phyloP scores from a whole-genome alignment of 83 land plant species.

The Diphasiastrum complanatum region DNA sequence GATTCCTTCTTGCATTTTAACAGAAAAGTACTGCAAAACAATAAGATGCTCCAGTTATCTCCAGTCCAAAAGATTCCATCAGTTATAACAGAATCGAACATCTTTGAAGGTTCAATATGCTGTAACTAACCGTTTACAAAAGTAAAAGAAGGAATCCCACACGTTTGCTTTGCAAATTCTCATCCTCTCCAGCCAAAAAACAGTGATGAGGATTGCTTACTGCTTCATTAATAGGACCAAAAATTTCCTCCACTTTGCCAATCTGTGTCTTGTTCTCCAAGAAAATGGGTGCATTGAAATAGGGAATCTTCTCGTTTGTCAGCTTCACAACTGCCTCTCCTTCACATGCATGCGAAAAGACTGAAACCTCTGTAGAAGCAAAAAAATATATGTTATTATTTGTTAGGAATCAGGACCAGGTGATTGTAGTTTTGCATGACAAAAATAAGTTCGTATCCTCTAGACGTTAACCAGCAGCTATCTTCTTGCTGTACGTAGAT shows the following conservation, averaged over 20 bases:
- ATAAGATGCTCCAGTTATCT: neutral
- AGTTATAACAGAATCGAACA: too few species aligned
- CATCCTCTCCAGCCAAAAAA: too few species aligned
- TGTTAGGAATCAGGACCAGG: neutral
- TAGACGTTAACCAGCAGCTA: neutral
- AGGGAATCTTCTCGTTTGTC: constrained; percentile 82
- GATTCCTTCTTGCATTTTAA: constrained; percentile 97
- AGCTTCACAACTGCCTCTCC: constrained; percentile 94
- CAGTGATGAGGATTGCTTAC: constrained; percentile 37
- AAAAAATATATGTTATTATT: neutral
- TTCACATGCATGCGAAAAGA: constrained; percentile 78
- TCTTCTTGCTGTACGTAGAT: neutral
- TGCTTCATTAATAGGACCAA: constrained; percentile 97
- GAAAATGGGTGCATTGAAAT: constrained; percentile 87
- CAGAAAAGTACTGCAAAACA: constrained; percentile 59
- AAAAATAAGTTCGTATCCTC: neutral
- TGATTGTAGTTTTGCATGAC: neutral
- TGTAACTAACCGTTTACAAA: too few species aligned
- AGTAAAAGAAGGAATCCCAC: too few species aligned
- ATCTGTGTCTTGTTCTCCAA: constrained; percentile 92
- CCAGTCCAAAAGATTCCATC: neutral
- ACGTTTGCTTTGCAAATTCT: too few species aligned
- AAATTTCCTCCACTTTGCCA: constrained; percentile 97
- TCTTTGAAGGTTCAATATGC: too few species aligned
- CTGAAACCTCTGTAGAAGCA: constrained; percentile 54